Evolutionary conservation across 306 rosid species (phyloP), one percentile per base, ranked within the genome.

Genomic region (Cucumis cinereus): DNA sequence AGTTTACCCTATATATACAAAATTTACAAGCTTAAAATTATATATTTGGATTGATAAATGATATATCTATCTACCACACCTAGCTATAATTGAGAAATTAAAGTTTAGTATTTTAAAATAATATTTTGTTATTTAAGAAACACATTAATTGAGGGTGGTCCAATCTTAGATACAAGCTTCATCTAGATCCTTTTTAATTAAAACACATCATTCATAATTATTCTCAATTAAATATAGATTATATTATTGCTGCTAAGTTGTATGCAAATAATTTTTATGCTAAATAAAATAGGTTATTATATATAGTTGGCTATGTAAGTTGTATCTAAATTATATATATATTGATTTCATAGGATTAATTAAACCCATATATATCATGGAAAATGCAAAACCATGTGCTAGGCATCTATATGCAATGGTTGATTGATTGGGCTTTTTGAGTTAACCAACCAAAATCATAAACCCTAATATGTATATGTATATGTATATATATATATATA

Each of bases 371-470:
- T 67, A 67, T 22, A 41, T 67, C 19, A 67, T 67, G 53, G 56
- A 69, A 45, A 43, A 68, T 41, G 36, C 35, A 68, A 68, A 69
- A 69, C 56, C 52, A 69, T 41, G 56, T 69, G 74, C 56, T 68
- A 38, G 47, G 23, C 49, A 68, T 12, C 74, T 43, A 43, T n/a
- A 68, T 40, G 30, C 55, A 68, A n/a, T 40, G 19, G 30, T 7
- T 63, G 24, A 35, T 66, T 40, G 50, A 67, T 67, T 67, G 52
- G 17, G 9, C 16, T 38, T 38, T 64, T 40, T 49, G 67, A 53
- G 50, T 40, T 67, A 40, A 63, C 70, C 73, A 36, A n/a, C n/a
- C n/a, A 67, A 67, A 67, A 41, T 14, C 28, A 22, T 68, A 41
- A 43, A 68, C 36, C 56, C 55, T 43, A 13, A 23, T 24, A 20